These are phyloP conservation scores for Paramecium tetraurelia DNA, from an alignment of 73 alveolate genomes.

Conservation along the genomic window DNA sequence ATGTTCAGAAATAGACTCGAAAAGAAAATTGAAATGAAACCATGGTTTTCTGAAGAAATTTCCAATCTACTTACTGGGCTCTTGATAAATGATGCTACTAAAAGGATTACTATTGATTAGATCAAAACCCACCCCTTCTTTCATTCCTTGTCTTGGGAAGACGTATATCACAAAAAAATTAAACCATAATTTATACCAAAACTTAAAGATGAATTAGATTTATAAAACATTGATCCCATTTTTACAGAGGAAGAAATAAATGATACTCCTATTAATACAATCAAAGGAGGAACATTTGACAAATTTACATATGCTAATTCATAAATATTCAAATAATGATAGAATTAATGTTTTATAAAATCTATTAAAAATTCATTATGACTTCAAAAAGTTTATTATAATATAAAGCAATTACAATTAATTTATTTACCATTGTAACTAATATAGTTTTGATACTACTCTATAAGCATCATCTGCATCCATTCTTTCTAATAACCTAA, in stretches of 20 bases:
- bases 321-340: background rate
- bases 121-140: constrained; percentile 51
- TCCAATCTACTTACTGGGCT: constrained; percentile 22
- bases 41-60: constrained; percentile 51
- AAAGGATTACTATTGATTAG: constrained; percentile 43
- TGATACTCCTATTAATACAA: background rate
- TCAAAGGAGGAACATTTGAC: background rate
- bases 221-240: constrained; percentile 41
- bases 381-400: too few species aligned
- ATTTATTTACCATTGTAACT: too few species aligned
- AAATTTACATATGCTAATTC: constrained; percentile 26
- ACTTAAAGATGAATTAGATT: constrained; percentile 48
- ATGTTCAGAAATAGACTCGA: constrained; percentile 71
- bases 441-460: background rate
- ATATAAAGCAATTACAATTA: too few species aligned
- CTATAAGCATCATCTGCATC: background rate
- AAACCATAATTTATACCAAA: constrained; percentile 57
- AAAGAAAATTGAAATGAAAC: constrained; percentile 66
- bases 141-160: constrained; percentile 40
- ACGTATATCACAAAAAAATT: constrained; percentile 29
- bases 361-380: background rate
- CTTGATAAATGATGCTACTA: constrained; percentile 41
- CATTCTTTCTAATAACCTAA: too few species aligned
- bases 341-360: background rate
- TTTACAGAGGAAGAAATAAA: constrained; percentile 17